phyloP scores from a whole-genome alignment of 2,329 filamentous ascomycete species.

The Penicillium sp. region DNA sequence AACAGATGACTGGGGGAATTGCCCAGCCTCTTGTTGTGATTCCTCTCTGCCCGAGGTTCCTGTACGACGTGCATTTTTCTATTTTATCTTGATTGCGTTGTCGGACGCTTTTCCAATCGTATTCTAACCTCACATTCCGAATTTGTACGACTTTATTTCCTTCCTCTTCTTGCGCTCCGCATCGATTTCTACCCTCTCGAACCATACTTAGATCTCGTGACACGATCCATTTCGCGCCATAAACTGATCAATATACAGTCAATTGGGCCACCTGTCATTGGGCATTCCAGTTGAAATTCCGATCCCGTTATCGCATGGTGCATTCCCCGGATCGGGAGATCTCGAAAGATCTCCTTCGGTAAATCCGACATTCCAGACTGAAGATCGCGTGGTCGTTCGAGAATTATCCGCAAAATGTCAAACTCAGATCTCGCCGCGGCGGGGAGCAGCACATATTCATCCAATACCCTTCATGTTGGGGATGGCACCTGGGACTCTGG shows the following conservation, averaged over 20 bases:
- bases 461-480: constrained; percentile 62
- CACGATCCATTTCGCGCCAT: not conserved
- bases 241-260: not conserved
- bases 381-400: constrained; percentile 18
- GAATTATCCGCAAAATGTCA: constrained; percentile 28
- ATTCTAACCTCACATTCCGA: not conserved
- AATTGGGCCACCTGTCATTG: constrained; percentile 3
- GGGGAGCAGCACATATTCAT: constrained; percentile 62
- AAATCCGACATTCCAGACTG: constrained; percentile 41
- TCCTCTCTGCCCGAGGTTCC: constrained; percentile 4
- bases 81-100: constrained; percentile 11
- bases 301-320: constrained; percentile 40
- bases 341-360: constrained; percentile 46
- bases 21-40: constrained; percentile 28
- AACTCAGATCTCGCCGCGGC: constrained; percentile 52
- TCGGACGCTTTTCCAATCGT: constrained; percentile 15
- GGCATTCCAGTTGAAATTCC: constrained; percentile 14
- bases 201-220: constrained; percentile 1
- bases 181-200: constrained; percentile 1
- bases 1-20: constrained; percentile 38
- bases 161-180: constrained; percentile 1
- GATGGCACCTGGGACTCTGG: constrained; percentile 66
- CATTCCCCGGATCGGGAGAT: constrained; percentile 46
- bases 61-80: constrained; percentile 16
- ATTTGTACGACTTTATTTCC: constrained; percentile 14